These are phyloP conservation scores for Kodamaea sp. DNA, from an alignment of 1,139 yeast species.

Conservation along the genomic window DNA sequence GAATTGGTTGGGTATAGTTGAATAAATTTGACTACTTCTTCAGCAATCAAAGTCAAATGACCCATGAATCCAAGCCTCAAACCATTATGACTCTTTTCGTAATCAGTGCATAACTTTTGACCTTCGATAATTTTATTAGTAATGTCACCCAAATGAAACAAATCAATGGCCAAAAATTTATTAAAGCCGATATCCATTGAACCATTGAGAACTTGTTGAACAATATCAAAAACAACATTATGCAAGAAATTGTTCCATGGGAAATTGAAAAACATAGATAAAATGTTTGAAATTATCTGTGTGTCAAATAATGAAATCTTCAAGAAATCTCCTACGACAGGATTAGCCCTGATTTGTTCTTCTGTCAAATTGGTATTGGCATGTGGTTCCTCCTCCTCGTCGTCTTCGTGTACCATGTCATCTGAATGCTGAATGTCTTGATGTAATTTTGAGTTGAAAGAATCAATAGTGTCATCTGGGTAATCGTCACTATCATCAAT, in stretches of 20 bases:
- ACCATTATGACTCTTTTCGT: slow-evolving; percentile 57
- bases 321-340: slow-evolving; percentile 87
- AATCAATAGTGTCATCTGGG: slow-evolving; percentile 43
- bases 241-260: slow-evolving; percentile 99
- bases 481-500: slow-evolving; percentile 20
- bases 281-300: slow-evolving; percentile 70
- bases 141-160: slow-evolving; percentile 75
- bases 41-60: slow-evolving; percentile 90
- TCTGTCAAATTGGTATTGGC: slow-evolving; percentile 58
- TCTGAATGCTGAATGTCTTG: slow-evolving; percentile 18
- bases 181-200: slow-evolving; percentile 90
- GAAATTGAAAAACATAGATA: slow-evolving; percentile 81
- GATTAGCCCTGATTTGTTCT: slow-evolving; percentile 56
- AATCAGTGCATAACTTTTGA: slow-evolving; percentile 68
- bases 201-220: slow-evolving; percentile 93
- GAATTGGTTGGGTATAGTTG: slow-evolving; percentile 65
- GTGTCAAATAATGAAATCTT: slow-evolving; percentile 85
- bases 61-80: slow-evolving; percentile 95
- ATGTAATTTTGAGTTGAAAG: slow-evolving; percentile 39
- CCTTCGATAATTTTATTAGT: slow-evolving; percentile 81
- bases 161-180: slow-evolving; percentile 80
- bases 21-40: slow-evolving; percentile 93
- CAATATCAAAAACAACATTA: slow-evolving; percentile 95
- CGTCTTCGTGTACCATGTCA: slow-evolving; percentile 21
- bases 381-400: slow-evolving; percentile 39